These are phyloP conservation scores for Aspergillus thermomutatus DNA, from an alignment of 2,329 filamentous ascomycete genomes.

Conservation along the genomic window DNA sequence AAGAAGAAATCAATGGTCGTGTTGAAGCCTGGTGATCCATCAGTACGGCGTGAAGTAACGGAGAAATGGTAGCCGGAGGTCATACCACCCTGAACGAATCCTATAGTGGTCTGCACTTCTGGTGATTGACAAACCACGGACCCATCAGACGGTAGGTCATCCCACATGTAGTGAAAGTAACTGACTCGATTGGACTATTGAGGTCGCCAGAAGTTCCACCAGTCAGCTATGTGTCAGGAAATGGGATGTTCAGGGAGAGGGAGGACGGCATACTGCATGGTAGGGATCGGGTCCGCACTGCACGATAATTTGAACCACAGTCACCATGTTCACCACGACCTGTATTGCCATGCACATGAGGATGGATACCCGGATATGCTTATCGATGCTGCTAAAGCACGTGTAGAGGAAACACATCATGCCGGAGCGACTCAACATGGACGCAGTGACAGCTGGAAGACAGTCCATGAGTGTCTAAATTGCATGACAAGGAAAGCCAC, in stretches of 20 bases:
- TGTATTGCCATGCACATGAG: slow-evolving; percentile 31
- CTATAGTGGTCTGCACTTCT: slow-evolving; percentile 30
- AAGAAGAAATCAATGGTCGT: slow-evolving; percentile 33
- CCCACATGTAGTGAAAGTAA: slow-evolving; percentile 41
- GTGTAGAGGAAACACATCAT: slow-evolving; percentile 38
- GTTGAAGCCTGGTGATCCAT: slow-evolving; percentile 26
- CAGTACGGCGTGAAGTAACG: too few species aligned
- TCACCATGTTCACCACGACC: slow-evolving; percentile 31
- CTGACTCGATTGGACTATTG: slow-evolving; percentile 23
- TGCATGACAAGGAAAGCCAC: not conserved
- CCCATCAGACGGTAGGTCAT: slow-evolving; percentile 30
- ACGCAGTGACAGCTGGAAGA: slow-evolving; percentile 27
- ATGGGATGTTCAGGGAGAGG: not conserved
- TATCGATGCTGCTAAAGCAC: slow-evolving; percentile 31
- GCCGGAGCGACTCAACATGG: slow-evolving; percentile 34
- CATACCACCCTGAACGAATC: slow-evolving; percentile 36
- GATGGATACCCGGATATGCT: slow-evolving; percentile 28
- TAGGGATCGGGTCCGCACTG: slow-evolving; percentile 37
- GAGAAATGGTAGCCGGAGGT: not conserved
- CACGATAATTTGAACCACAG: slow-evolving; percentile 32
- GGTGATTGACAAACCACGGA: slow-evolving; percentile 35
- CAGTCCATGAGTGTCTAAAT: slow-evolving; percentile 9
- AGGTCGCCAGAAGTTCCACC: not conserved
- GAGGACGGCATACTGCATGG: slow-evolving; percentile 15
- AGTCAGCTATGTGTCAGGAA: not conserved